Evolutionary conservation across 108 stramenopile species (phyloP).

Genomic region (Discostella stelligeroides): DNA sequence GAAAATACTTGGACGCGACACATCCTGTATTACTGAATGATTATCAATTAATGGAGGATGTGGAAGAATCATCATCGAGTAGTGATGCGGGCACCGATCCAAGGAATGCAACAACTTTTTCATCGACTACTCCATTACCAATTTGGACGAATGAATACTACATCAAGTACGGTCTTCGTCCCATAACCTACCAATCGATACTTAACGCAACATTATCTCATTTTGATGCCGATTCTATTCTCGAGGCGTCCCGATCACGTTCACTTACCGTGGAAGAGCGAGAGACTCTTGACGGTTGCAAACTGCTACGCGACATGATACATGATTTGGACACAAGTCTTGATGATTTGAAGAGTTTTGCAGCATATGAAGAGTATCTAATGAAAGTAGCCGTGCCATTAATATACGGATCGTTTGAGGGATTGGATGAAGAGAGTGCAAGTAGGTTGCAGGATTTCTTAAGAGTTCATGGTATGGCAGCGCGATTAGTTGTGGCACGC

Average conservation of each 20-base stretch:
- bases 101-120: too few species aligned
- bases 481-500: constrained; percentile 73
- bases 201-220: constrained; percentile 73
- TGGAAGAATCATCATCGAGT: too few species aligned
- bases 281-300: constrained; percentile 88
- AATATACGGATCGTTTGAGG: constrained; percentile 85
- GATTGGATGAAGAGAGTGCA: constrained; percentile 77
- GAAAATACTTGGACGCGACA: constrained; percentile 24
- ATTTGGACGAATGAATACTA: constrained; percentile 54
- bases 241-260: constrained; percentile 65
- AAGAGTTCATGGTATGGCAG: constrained; percentile 74
- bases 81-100: too few species aligned
- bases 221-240: constrained; percentile 79
- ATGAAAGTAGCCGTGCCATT: constrained; percentile 75
- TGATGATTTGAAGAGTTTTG: constrained; percentile 61
- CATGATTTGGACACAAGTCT: constrained; percentile 80
- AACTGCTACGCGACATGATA: constrained; percentile 81
- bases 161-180: constrained; percentile 55
- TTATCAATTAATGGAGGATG: constrained; percentile 32
- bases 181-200: constrained; percentile 67
- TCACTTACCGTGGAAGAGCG: constrained; percentile 79
- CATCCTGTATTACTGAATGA: constrained; percentile 40
- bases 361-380: constrained; percentile 79
- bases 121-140: constrained; percentile 15
- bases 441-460: constrained; percentile 76